Conservation (phyloP, 148 eudicot species). For the Diospyros lotus region DNA sequence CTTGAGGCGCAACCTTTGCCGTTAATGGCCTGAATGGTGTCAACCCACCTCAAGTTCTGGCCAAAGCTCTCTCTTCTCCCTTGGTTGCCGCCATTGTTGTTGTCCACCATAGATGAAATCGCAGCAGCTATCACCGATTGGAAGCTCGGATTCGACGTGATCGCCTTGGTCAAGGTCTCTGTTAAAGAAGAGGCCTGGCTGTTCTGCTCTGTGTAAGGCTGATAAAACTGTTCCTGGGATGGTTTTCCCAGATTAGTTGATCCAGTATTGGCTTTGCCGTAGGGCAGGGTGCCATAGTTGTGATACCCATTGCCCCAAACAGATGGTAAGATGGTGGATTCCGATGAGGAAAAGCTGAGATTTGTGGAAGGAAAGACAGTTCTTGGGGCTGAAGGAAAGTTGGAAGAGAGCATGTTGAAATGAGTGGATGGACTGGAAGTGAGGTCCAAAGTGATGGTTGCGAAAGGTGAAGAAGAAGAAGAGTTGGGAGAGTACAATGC, state of each 20-base stretch:
- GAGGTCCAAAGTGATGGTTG: conserved; percentile 78
- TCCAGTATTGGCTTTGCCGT: conserved; percentile 19
- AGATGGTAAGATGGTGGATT: conserved; percentile 32
- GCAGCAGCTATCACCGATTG: conserved; percentile 70
- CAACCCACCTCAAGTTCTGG: conserved; percentile 15
- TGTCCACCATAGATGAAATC: conserved; percentile 58
- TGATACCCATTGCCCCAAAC: conserved; percentile 41
- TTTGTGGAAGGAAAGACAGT: conserved; percentile 27
- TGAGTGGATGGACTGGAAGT: conserved; percentile 35
- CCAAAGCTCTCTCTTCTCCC: conserved; percentile 14
- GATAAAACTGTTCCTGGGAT: conserved; percentile 26
- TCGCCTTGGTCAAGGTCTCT: conserved; percentile 67
- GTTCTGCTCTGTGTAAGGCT: conserved; percentile 22
- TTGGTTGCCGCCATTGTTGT: conserved; percentile 20
- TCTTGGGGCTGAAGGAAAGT: conserved; percentile 22
- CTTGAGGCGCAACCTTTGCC: conserved; percentile 17
- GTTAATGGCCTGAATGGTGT: conserved; percentile 5
- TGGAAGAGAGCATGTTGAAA: conserved; percentile 32
- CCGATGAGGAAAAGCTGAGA: conserved; percentile 52
- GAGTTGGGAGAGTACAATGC: conserved; percentile 44
- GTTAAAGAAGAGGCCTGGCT: conserved; percentile 35
- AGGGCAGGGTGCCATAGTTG: conserved; percentile 28
- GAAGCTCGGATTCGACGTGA: conserved; percentile 63
- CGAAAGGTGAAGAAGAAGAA: conserved; percentile 35
- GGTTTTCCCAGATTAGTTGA: conserved; percentile 35